A percentile compares a stretch with the other conserved stretches of the same genome.
These are phyloP conservation scores for Curvularia spicifera DNA, from an alignment of 2,329 filamentous ascomycete genomes.

Conservation along the genomic window DNA sequence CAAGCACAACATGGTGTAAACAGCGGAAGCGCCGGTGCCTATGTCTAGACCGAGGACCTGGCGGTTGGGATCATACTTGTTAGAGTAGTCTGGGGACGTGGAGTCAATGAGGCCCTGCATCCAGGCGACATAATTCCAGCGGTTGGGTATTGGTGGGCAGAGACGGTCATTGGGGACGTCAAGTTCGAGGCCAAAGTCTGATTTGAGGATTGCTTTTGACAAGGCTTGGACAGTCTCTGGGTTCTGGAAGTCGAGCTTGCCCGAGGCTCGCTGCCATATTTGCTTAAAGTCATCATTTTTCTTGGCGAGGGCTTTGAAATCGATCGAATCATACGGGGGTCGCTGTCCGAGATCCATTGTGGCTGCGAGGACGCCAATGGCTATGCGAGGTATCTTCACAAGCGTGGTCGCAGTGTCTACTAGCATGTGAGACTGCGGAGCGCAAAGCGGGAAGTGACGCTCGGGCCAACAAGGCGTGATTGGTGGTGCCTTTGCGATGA, in stretches of 20 bases:
- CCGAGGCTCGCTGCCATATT: slow-evolving; percentile 53
- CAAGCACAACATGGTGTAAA: slow-evolving; percentile 86
- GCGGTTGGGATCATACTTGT: slow-evolving; percentile 58
- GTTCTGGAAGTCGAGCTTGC: slow-evolving; percentile 79
- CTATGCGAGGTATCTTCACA: neutral
- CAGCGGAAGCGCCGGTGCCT: slow-evolving; percentile 87
- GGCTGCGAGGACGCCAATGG: neutral
- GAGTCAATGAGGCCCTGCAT: slow-evolving; percentile 81
- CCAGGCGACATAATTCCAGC: slow-evolving; percentile 92
- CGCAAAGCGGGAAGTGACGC: slow-evolving; percentile 14
- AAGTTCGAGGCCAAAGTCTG: slow-evolving; percentile 75
- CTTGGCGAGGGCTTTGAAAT: slow-evolving; percentile 67
- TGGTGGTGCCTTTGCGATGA: slow-evolving; percentile 20
- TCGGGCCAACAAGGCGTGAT: slow-evolving; percentile 30
- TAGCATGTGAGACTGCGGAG: slow-evolving; percentile 5
- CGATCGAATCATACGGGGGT: slow-evolving; percentile 61
- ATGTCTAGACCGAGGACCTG: slow-evolving; percentile 77
- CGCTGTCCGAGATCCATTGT: slow-evolving; percentile 37
- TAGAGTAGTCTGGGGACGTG: slow-evolving; percentile 57
- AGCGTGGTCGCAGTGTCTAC: slow-evolving; percentile 6
- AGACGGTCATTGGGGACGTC: slow-evolving; percentile 78
- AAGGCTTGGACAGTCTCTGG: slow-evolving; percentile 75
- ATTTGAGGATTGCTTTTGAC: slow-evolving; percentile 76
- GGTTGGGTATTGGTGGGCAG: slow-evolving; percentile 77
- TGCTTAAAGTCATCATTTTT: slow-evolving; percentile 66